phyloP scores from a whole-genome alignment of 345 rosid genomes.

The Combretum micranthum region DNA sequence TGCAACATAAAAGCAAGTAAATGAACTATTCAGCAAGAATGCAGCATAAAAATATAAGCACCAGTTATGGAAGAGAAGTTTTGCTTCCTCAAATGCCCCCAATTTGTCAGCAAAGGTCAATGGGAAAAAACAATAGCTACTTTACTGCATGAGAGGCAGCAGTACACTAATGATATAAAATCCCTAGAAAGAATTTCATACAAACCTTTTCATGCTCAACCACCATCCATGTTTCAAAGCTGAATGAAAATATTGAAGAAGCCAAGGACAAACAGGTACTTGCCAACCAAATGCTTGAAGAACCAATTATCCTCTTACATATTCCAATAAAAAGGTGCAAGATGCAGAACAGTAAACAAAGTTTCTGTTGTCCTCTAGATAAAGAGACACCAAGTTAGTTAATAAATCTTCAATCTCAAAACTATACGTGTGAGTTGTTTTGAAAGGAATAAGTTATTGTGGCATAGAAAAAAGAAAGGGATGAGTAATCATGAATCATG shows the following conservation, averaged over 20 bases:
- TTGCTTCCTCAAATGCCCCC: background rate
- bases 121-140: background rate
- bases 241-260: constrained; percentile 55
- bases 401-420: background rate
- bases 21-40: background rate
- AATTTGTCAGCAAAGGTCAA: no score
- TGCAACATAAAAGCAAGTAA: constrained; percentile 26
- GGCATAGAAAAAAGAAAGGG: background rate
- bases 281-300: constrained; percentile 52
- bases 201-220: constrained; percentile 82
- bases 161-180: background rate
- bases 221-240: constrained; percentile 85
- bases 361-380: constrained; percentile 72
- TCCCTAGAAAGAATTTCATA: background rate
- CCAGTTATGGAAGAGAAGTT: background rate
- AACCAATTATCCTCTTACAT: constrained; percentile 59
- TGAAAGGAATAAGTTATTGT: background rate
- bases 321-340: constrained; percentile 66
- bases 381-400: constrained; percentile 7
- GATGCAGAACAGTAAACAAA: constrained; percentile 56
- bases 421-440: background rate
- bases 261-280: constrained; percentile 63
- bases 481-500: no score
- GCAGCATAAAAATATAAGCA: background rate
- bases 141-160: no score